Conservation (phyloP, 2,329 filamentous ascomycete species). For the Colletotrichum incanum region DNA sequence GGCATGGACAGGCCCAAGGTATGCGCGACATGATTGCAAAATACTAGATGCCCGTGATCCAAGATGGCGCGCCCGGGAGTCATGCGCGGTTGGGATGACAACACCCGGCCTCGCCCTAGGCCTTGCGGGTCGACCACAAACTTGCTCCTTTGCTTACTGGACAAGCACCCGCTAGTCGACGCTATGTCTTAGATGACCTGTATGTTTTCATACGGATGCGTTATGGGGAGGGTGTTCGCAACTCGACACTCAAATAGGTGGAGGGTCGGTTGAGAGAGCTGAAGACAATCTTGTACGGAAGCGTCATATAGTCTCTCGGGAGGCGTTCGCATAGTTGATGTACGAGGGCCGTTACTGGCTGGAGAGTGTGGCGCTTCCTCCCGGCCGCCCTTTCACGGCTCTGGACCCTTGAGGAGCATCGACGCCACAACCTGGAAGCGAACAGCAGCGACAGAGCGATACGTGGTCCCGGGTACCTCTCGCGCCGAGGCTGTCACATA, state of each 20-base stretch:
- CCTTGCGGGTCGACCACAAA: background rate
- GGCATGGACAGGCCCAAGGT: background rate
- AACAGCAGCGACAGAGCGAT: background rate
- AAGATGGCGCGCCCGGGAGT: constrained; percentile 8
- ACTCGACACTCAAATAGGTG: background rate
- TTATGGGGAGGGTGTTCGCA: background rate
- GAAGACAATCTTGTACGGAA: constrained; percentile 28
- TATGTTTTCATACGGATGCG: constrained; percentile 18
- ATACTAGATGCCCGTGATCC: background rate
- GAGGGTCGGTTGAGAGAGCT: background rate
- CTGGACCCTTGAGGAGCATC: background rate
- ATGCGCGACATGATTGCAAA: constrained; percentile 5
- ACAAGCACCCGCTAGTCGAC: background rate
- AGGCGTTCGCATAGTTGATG: background rate
- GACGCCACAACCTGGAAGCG: constrained; percentile 31
- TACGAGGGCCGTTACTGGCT: constrained; percentile 27
- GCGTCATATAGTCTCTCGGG: background rate
- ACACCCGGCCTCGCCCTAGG: constrained; percentile 1
- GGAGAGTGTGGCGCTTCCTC: constrained; percentile 1
- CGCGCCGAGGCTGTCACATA: background rate
- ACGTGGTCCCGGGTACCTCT: background rate
- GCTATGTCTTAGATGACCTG: background rate
- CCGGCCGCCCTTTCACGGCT: background rate
- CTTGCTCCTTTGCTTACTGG: background rate
- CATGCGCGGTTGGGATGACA: constrained; percentile 30